Percentiles rank a stretch among this genome's conserved stretches.
These are phyloP conservation scores for Plenodomus biglobosus DNA, from an alignment of 2,329 filamentous ascomycete species.

Conservation along the genomic window DNA sequence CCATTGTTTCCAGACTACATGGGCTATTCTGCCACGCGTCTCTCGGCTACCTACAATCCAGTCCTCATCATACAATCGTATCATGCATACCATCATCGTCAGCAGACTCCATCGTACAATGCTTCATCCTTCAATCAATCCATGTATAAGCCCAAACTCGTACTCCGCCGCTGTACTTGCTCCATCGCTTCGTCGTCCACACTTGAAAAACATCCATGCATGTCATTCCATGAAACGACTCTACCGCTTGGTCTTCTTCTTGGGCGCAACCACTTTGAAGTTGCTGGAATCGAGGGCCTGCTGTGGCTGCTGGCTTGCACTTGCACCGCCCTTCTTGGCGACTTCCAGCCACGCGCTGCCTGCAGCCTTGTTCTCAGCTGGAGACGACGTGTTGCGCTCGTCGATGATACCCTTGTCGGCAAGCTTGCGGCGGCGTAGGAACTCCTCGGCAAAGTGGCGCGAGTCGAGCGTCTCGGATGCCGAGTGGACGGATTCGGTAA, in stretches of 20 bases:
- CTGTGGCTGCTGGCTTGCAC: conserved; percentile 43
- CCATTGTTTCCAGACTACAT: too few relatives aligned
- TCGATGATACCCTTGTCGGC: conserved; percentile 90
- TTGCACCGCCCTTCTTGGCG: conserved; percentile 85
- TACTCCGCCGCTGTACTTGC: too few relatives aligned
- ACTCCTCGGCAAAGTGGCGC: conserved; percentile 91
- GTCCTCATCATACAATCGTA: too few relatives aligned
- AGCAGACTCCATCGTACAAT: too few relatives aligned
- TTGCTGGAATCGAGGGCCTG: conserved; percentile 55
- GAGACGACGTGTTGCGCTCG: conserved; percentile 61
- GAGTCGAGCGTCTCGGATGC: conserved; percentile 88
- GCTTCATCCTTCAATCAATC: too few relatives aligned
- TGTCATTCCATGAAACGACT: not conserved
- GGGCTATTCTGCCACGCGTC: too few relatives aligned
- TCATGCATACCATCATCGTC: too few relatives aligned
- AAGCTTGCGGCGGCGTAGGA: conserved; percentile 86
- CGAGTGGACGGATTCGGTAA: conserved; percentile 86
- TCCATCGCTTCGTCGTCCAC: too few relatives aligned
- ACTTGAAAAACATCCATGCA: too few relatives aligned
- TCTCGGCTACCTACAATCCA: too few relatives aligned
- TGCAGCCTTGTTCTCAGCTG: conserved; percentile 45
- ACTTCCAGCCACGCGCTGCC: conserved; percentile 91
- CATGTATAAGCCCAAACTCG: too few relatives aligned
- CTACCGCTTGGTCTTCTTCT: conserved; percentile 74
- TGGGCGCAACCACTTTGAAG: conserved; percentile 88